phyloP scores from a whole-genome alignment of 805 yeast species.

The Teunomyces tritomae region DNA sequence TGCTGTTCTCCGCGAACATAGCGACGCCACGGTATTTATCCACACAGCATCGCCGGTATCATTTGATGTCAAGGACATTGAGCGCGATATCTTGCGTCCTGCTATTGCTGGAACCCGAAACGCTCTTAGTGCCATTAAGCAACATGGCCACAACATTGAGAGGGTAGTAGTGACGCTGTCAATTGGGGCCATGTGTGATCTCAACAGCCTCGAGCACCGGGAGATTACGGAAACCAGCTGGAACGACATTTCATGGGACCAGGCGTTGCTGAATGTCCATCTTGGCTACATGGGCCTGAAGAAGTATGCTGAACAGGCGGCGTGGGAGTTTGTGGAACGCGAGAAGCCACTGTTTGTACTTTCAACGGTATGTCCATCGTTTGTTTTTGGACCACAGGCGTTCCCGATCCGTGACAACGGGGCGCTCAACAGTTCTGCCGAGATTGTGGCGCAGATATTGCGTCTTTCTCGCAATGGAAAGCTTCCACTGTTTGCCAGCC shows the following conservation, averaged over 20 bases:
- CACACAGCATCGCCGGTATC: conserved; percentile 64
- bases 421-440: conserved; percentile 13
- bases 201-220: conserved; percentile 8
- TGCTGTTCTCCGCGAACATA: conserved; percentile 42
- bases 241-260: conserved; percentile 17
- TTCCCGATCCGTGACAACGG: conserved; percentile 10
- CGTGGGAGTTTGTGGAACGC: conserved; percentile 12
- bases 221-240: conserved; percentile 13
- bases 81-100: conserved; percentile 52
- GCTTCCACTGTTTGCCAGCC: conserved; percentile 13
- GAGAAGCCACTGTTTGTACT: conserved; percentile 7
- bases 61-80: conserved; percentile 42
- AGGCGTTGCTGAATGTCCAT: conserved; percentile 7
- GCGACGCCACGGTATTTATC: conserved; percentile 51
- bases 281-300: conserved; percentile 13
- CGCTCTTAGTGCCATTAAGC: conserved; percentile 48
- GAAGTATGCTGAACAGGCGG: conserved; percentile 14
- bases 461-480: conserved; percentile 4
- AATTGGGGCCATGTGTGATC: conserved; percentile 47
- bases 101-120: conserved; percentile 55
- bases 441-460: conserved; percentile 10
- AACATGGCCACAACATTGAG: conserved; percentile 40
- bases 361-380: conserved; percentile 15
- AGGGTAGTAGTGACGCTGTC: conserved; percentile 52
- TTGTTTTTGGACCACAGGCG: conserved; percentile 26